phyloP scores from a whole-genome alignment of 164 flowering plant species.

The Kingdonia uniflora region DNA sequence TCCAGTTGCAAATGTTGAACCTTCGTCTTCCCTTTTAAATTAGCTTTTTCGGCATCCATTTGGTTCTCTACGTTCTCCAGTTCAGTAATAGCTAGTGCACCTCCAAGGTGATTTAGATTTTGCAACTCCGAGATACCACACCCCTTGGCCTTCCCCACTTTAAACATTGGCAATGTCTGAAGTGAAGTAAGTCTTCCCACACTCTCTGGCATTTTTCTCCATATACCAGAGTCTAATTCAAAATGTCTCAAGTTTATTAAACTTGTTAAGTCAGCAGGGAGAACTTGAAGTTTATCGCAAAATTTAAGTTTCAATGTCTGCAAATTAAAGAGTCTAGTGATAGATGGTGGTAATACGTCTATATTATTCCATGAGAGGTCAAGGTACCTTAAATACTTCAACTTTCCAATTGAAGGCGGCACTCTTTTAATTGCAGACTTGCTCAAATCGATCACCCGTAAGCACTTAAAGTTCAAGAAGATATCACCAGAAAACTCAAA shows the following conservation, averaged over 20 bases:
- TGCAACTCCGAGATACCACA: constrained; percentile 1
- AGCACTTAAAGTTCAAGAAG: background rate
- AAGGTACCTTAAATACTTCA: constrained; percentile 7
- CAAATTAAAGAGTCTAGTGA: background rate
- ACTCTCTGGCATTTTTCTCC: background rate
- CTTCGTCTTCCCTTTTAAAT: background rate
- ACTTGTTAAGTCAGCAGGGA: background rate
- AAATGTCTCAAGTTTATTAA: constrained; percentile 5
- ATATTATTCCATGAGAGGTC: constrained; percentile 4
- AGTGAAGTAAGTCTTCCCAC: constrained; percentile 4
- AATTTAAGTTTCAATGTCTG: background rate
- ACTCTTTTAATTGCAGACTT: background rate
- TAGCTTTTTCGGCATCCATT: constrained; percentile 3
- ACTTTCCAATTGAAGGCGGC: background rate
- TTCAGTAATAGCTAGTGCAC: background rate
- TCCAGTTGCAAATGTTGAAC: background rate
- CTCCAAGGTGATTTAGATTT: constrained; percentile 6
- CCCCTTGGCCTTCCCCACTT: constrained; percentile 3
- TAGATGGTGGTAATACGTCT: background rate
- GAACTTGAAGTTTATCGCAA: background rate
- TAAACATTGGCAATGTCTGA: constrained; percentile 10
- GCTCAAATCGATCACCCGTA: constrained; percentile 8
- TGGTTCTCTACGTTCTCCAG: constrained; percentile 2
- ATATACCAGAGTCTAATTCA: background rate
- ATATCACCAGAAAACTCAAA: background rate